Conservation (phyloP, 1,284 basidiomycete species). For the Moesziomyces antarcticus region DNA sequence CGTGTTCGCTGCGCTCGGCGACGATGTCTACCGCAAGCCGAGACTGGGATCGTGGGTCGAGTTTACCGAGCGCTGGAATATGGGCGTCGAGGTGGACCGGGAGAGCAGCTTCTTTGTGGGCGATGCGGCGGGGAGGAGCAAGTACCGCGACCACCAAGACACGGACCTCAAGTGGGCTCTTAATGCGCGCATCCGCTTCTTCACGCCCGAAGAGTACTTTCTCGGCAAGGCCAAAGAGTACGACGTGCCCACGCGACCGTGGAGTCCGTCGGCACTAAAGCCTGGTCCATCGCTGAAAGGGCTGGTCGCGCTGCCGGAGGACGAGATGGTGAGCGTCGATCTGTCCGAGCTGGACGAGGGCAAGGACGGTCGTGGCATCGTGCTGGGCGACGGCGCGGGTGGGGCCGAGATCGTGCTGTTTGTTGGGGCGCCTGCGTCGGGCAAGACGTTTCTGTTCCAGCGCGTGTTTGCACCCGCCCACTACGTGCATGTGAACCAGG, state of each 20-base stretch:
- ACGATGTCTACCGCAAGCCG: constrained; percentile 62
- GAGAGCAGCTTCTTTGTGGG: constrained; percentile 59
- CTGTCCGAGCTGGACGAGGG: constrained; percentile 6
- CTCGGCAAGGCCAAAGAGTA: constrained; percentile 24
- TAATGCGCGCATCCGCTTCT: constrained; percentile 60
- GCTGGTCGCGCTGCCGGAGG: constrained; percentile 13
- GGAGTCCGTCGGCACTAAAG: constrained; percentile 13
- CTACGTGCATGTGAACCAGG: constrained; percentile 72
- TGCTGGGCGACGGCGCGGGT: constrained; percentile 5
- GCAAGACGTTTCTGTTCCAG: constrained; percentile 84
- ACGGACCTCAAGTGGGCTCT: constrained; percentile 64
- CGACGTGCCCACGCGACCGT: constrained; percentile 22
- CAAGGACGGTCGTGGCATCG: neutral
- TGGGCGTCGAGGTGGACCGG: constrained; percentile 33
- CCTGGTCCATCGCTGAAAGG: constrained; percentile 8
- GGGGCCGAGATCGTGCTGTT: constrained; percentile 79
- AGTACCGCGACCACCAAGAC: constrained; percentile 53
- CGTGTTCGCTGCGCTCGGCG: constrained; percentile 51
- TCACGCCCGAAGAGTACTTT: constrained; percentile 65
- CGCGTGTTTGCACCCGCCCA: constrained; percentile 76
- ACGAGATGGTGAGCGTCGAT: constrained; percentile 20
- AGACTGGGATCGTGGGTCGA: constrained; percentile 52
- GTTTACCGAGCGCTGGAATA: constrained; percentile 22
- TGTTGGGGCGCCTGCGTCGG: constrained; percentile 85
- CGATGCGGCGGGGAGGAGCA: constrained; percentile 61